Evolutionary conservation across 345 rosid species (phyloP).

Genomic region (Bruguiera parviflora): DNA sequence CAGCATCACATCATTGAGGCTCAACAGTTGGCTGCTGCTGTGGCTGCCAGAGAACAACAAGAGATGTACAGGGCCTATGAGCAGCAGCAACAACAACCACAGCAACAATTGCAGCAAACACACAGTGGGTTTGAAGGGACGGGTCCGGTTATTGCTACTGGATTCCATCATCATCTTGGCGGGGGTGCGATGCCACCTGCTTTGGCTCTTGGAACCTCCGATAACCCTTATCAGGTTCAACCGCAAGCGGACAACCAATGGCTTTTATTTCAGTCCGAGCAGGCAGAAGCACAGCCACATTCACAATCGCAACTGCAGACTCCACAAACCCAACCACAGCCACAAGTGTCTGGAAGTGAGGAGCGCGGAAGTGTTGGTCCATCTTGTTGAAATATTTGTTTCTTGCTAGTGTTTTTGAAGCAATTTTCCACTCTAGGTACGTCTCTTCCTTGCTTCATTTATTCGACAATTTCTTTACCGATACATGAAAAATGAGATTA

Average conservation of each 20-base stretch:
- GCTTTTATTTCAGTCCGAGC: neutral
- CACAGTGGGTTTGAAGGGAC: constrained; percentile 4
- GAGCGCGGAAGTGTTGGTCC: neutral
- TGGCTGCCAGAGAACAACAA: constrained; percentile 4
- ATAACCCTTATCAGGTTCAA: constrained; percentile 1
- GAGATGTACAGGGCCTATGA: constrained; percentile 1
- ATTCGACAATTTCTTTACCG: no score
- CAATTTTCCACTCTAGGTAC: constrained; percentile 13
- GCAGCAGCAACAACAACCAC: constrained; percentile 1
- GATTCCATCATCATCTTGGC: neutral
- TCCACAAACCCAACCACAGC: neutral
- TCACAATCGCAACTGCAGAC: neutral
- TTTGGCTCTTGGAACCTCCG: neutral
- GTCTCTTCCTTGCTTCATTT: constrained; percentile 19
- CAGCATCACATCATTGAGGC: neutral
- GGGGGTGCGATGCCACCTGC: neutral
- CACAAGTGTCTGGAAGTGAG: neutral
- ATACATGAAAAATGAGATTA: no score
- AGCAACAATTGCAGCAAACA: neutral
- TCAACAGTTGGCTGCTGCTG: neutral
- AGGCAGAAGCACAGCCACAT: no score
- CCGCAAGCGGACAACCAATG: neutral
- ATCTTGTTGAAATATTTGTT: neutral
- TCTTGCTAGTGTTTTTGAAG: constrained; percentile 1
- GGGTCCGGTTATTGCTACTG: neutral